Base-by-base conservation (phyloP, 2,329 filamentous ascomycete species). In the Cercospora nicotianae region DNA sequence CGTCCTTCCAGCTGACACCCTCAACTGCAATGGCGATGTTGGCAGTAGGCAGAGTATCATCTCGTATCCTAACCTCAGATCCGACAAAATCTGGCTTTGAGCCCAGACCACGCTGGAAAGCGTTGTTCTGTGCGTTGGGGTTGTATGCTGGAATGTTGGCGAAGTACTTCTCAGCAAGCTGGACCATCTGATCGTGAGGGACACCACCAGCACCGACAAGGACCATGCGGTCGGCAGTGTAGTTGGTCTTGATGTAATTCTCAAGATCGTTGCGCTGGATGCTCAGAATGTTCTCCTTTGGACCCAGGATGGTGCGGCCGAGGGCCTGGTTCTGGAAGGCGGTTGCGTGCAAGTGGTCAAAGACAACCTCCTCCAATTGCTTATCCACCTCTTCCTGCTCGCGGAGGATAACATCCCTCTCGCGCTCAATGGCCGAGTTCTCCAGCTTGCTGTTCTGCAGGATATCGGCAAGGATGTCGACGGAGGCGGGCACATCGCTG, bases 361-460 rank as follows among this genome's bases (percentile, higher is more conserved):
- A 99, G 69, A 99, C 96, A 75, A 99, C 95, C 85, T 99, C 95
- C 86, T 99, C 96, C 68, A 98, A 86, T 86, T 98, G 94, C 89
- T 99, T 99, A 88, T 99, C 95, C 75, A 99, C 96, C 87, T 99
- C 95, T 85, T 99, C 95, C 77, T 96, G 95, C 84, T 99, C 95
- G 79, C 95, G 91, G 77, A 99, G 89, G 80, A 99, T 99, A 79
- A 99, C 96, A 84, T 97, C 94, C 80, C 95, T 91, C 87, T 99
- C 95, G 75, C 96, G 91, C 87, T 99, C 94, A 79, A 95, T 97
- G 77, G 95, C 94, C 67, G 87, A 85, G 78, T 89, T 85, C 85
- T 99, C 95, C 80, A 99, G 93, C 87, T 96, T 97, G 75, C 95
- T 98, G 89, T 99, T 96, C 83, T 98, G 95, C 71, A 99, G 92